Percentiles rank a stretch among this genome's conserved stretches.
These are phyloP conservation scores for Saccharomyces paradoxus DNA, from an alignment of 805 yeast species.

Conservation along the genomic window DNA sequence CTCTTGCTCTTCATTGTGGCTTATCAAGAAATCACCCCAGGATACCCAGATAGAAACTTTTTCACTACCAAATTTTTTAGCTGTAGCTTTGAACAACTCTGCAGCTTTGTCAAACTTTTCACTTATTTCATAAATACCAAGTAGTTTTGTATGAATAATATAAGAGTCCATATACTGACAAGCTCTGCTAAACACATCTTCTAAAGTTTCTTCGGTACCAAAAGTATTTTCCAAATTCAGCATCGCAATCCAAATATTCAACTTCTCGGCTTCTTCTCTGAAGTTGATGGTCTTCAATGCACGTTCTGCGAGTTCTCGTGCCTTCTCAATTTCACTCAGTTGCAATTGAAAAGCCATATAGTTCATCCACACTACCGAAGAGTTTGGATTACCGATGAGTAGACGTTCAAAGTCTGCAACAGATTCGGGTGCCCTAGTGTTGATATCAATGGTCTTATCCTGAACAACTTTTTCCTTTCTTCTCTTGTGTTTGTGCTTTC, in stretches of 20 bases:
- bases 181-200: slow-evolving; percentile 72
- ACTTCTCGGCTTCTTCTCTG: slow-evolving; percentile 86
- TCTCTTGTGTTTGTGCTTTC: slow-evolving; percentile 40
- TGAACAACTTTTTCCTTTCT: slow-evolving; percentile 41
- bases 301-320: slow-evolving; percentile 86
- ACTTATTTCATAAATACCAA: slow-evolving; percentile 64
- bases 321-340: slow-evolving; percentile 87
- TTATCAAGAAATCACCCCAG: slow-evolving; percentile 70
- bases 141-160: slow-evolving; percentile 71
- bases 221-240: slow-evolving; percentile 89
- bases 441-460: slow-evolving; percentile 80
- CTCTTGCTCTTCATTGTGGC: slow-evolving; percentile 43
- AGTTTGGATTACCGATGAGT: slow-evolving; percentile 84
- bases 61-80: slow-evolving; percentile 71
- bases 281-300: slow-evolving; percentile 84
- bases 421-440: slow-evolving; percentile 84
- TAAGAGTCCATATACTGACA: slow-evolving; percentile 88
- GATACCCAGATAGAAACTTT: slow-evolving; percentile 68
- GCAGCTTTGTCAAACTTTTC: slow-evolving; percentile 69
- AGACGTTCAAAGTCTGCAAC: slow-evolving; percentile 86
- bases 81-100: slow-evolving; percentile 52
- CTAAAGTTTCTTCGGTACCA: slow-evolving; percentile 77
- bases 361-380: slow-evolving; percentile 93
- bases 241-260: slow-evolving; percentile 93
- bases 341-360: slow-evolving; percentile 97